A percentile compares a stretch with the other conserved stretches of the same genome.
Conservation (phyloP, 2,329 filamentous ascomycete species). For the Aspergillus fumigatus region DNA sequence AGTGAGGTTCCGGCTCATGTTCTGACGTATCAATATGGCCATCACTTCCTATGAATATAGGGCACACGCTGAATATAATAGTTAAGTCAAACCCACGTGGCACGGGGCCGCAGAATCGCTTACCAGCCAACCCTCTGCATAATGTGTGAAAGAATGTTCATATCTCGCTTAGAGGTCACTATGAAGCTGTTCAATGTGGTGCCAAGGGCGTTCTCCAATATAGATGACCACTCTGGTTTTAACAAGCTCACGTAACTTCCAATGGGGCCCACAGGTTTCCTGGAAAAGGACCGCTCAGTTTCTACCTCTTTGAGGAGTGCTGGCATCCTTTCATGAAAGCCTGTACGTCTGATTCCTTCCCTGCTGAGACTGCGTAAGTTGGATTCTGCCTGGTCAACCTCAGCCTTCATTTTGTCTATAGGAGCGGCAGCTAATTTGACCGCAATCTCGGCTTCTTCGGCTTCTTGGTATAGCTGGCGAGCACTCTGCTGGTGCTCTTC, state of each 20-base stretch:
- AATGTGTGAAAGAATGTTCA: slow-evolving; percentile 60
- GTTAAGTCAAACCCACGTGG: slow-evolving; percentile 10
- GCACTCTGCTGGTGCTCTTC: slow-evolving; percentile 38
- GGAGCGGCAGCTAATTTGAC: slow-evolving; percentile 19
- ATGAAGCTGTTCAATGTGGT: slow-evolving; percentile 69
- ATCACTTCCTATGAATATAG: slow-evolving; percentile 62
- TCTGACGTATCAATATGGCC: slow-evolving; percentile 53
- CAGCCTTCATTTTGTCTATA: slow-evolving; percentile 46
- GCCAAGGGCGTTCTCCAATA: slow-evolving; percentile 76
- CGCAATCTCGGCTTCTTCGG: slow-evolving; percentile 32
- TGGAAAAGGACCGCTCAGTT: slow-evolving; percentile 62
- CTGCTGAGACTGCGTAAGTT: slow-evolving; percentile 50
- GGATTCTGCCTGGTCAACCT: slow-evolving; percentile 51
- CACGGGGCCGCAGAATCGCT: slow-evolving; percentile 13
- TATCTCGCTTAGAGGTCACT: slow-evolving; percentile 72
- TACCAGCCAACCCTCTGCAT: slow-evolving; percentile 58
- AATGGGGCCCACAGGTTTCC: slow-evolving; percentile 76
- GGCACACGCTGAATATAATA: slow-evolving; percentile 41
- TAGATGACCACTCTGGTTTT: slow-evolving; percentile 75
- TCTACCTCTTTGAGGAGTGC: slow-evolving; percentile 65
- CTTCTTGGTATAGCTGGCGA: slow-evolving; percentile 31
- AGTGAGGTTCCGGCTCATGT: slow-evolving; percentile 69
- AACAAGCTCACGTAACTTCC: slow-evolving; percentile 71
- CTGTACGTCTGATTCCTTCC: slow-evolving; percentile 58
- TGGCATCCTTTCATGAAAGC: slow-evolving; percentile 61